These are phyloP conservation scores for Stramenopiles sp. DNA, from an alignment of 352 stramenopile genomes.

Conservation along the genomic window DNA sequence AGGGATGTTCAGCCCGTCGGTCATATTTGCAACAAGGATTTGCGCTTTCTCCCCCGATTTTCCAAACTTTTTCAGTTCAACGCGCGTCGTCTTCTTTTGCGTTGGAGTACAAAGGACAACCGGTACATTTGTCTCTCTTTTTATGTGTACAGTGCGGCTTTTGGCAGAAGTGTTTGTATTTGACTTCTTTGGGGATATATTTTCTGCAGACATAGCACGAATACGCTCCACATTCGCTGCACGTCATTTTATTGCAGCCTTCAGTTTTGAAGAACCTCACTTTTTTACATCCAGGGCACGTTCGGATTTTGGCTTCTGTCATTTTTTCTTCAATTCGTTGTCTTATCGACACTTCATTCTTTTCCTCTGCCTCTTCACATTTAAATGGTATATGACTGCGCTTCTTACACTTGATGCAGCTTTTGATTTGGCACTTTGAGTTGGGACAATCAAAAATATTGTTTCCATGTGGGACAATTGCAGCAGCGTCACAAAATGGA, in stretches of 20 bases:
- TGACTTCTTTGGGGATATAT: constrained; percentile 10
- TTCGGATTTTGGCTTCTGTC: constrained; percentile 19
- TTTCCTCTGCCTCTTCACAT: constrained; percentile 16
- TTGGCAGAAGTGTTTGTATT: constrained; percentile 20
- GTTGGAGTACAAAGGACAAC: not conserved
- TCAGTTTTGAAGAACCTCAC: constrained; percentile 16
- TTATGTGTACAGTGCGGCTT: constrained; percentile 17
- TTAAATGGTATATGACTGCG: constrained; percentile 18
- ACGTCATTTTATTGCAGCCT: constrained; percentile 23
- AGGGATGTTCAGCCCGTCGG: no score
- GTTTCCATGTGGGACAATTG: not conserved
- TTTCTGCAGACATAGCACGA: constrained; percentile 17
- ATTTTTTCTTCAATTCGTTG: constrained; percentile 20
- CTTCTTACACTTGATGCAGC: constrained; percentile 16
- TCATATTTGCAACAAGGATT: no score
- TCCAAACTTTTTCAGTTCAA: not conserved
- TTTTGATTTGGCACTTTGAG: constrained; percentile 13
- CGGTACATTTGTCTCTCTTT: constrained; percentile 9
- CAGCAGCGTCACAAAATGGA: constrained; percentile 13
- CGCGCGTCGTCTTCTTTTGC: not conserved
- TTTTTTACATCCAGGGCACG: constrained; percentile 17
- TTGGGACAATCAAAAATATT: constrained; percentile 15
- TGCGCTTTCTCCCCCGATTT: no score
- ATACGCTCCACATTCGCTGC: constrained; percentile 5
- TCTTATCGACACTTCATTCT: not conserved